A percentile compares a stretch with the other conserved stretches of the same genome.
Conservation (phyloP, 108 stramenopile species). For the Fistulifera pelliculosa region DNA sequence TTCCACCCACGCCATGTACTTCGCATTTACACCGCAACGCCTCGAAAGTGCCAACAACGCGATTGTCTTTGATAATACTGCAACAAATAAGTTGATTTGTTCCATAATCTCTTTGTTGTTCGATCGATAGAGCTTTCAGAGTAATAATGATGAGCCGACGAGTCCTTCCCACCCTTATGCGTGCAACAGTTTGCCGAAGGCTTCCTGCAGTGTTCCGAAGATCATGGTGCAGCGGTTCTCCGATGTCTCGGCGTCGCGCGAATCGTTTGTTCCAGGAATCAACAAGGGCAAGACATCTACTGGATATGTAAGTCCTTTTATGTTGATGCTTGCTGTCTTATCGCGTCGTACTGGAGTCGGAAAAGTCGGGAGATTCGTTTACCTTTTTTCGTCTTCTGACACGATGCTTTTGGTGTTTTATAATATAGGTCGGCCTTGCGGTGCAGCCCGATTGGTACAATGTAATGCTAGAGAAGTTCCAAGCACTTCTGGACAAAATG, state of each 20-base stretch:
- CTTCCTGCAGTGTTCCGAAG: no score
- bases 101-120: no score
- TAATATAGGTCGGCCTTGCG: constrained; percentile 62
- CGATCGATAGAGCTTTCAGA: no score
- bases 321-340: background rate
- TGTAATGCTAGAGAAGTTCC: constrained; percentile 72
- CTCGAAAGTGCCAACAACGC: no score
- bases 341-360: constrained; percentile 2
- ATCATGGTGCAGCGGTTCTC: no score
- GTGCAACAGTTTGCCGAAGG: no score
- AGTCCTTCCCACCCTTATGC: no score
- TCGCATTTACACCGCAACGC: no score
- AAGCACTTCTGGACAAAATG: constrained; percentile 75
- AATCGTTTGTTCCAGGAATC: constrained; percentile 40
- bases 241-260: background rate
- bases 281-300: constrained; percentile 85
- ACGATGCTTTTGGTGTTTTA: background rate
- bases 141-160: no score
- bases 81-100: no score
- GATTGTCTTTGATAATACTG: no score
- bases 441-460: constrained; percentile 80
- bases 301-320: constrained; percentile 73
- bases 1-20: no score
- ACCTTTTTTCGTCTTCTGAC: constrained; percentile 5
- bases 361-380: constrained; percentile 1